These are phyloP conservation scores for Boechera divaricarpa DNA, from an alignment of 345 rosid genomes.

Conservation along the genomic window DNA sequence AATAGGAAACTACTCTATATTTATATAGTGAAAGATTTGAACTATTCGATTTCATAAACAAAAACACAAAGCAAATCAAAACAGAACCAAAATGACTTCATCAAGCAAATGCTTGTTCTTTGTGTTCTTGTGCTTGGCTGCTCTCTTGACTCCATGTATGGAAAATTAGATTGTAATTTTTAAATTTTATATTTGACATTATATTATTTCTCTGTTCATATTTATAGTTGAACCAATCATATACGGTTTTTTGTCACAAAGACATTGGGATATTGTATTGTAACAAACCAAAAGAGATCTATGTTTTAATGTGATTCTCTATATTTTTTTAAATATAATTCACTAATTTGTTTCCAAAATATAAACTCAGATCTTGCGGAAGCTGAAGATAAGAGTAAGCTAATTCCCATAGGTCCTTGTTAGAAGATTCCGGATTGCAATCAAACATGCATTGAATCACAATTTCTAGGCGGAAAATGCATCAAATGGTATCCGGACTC, in stretches of 20 bases:
- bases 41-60: not conserved
- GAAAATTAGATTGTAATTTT: not conserved
- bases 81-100: constrained; percentile 7
- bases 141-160: constrained; percentile 30
- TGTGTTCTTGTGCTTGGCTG: constrained; percentile 16
- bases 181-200: not conserved
- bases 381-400: constrained; percentile 32
- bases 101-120: constrained; percentile 10
- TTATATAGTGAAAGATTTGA: not conserved
- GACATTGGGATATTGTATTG: constrained; percentile 1
- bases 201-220: not conserved
- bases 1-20: not conserved
- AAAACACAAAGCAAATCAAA: not conserved
- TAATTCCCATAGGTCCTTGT: constrained; percentile 40
- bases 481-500: constrained; percentile 31
- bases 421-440: constrained; percentile 31
- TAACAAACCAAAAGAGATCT: not conserved
- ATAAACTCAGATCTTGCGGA: constrained; percentile 14
- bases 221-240: not conserved
- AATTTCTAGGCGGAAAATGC: constrained; percentile 35
- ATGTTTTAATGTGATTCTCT: not conserved
- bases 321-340: not conserved
- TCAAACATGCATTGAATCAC: constrained; percentile 34
- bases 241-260: not conserved
- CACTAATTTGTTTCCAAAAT: constrained; percentile 12